Evolutionary conservation across 106 monocot genomes (phyloP).

Genomic region (Allium cepa): DNA sequence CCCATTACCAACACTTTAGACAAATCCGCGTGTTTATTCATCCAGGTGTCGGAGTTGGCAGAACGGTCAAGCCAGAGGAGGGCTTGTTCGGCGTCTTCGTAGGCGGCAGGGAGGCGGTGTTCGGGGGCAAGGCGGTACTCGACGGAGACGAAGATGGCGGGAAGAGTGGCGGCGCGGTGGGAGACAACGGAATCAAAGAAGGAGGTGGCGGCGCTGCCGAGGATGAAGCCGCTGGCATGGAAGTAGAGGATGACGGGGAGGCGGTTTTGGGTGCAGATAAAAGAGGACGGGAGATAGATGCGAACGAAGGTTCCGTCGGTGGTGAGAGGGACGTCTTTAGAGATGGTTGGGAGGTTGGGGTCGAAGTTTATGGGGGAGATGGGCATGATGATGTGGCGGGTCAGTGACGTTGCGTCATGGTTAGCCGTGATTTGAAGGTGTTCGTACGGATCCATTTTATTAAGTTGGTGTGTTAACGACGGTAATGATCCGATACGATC

Average conservation of each 20-base stretch:
- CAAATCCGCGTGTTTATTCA: not conserved
- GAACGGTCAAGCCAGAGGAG: constrained; percentile 33
- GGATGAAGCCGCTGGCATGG: constrained; percentile 79
- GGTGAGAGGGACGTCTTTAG: constrained; percentile 3
- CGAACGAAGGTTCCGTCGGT: not conserved
- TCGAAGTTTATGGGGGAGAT: not conserved
- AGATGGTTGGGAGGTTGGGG: not conserved
- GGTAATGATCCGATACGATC: too few species aligned
- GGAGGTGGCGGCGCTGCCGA: constrained; percentile 56
- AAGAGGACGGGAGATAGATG: not conserved
- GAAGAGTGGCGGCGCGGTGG: constrained; percentile 12
- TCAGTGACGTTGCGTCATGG: not conserved
- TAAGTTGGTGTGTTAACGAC: too few species aligned
- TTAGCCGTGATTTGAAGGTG: not conserved
- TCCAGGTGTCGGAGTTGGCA: not conserved
- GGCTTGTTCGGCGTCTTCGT: constrained; percentile 48
- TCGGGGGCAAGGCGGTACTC: constrained; percentile 87
- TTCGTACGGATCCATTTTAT: not conserved
- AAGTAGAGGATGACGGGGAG: constrained; percentile 66
- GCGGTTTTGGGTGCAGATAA: not conserved
- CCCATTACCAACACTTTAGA: constrained; percentile 16
- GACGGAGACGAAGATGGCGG: constrained; percentile 44
- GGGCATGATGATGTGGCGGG: not conserved
- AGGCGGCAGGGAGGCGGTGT: constrained; percentile 75
- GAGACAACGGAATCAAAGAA: constrained; percentile 61